phyloP scores from a whole-genome alignment of 2,329 filamentous ascomycete genomes.

The Trichoderma harzianum region DNA sequence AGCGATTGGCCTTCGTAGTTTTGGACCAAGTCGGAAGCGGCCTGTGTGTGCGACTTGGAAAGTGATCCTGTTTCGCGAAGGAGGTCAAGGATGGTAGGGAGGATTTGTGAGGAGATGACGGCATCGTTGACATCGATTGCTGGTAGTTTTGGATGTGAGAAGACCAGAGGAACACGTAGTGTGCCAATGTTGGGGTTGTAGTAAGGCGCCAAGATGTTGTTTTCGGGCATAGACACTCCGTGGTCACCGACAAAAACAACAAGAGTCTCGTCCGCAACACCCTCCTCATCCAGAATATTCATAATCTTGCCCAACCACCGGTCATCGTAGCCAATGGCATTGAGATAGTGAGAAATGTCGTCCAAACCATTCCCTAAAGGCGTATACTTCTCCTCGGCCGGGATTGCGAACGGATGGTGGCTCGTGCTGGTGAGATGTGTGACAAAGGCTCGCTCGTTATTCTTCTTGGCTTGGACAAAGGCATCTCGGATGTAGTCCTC shows the following conservation, averaged over 20 bases:
- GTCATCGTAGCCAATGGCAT: constrained; percentile 33
- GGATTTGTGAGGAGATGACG: constrained; percentile 33
- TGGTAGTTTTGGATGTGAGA: constrained; percentile 34
- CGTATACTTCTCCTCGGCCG: constrained; percentile 27
- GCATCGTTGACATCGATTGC: constrained; percentile 31
- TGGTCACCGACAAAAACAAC: constrained; percentile 34
- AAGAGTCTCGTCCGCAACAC: constrained; percentile 33
- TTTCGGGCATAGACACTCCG: constrained; percentile 33
- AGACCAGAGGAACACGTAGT: constrained; percentile 32
- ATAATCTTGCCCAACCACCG: constrained; percentile 33
- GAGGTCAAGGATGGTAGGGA: constrained; percentile 35
- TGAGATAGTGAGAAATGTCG: constrained; percentile 34
- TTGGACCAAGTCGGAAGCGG: constrained; percentile 29
- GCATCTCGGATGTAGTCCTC: constrained; percentile 34
- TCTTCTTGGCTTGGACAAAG: constrained; percentile 30
- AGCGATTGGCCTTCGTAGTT: constrained; percentile 37
- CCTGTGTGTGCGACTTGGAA: constrained; percentile 24
- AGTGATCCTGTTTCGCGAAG: constrained; percentile 34
- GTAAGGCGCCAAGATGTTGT: constrained; percentile 30
- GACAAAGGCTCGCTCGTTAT: constrained; percentile 33
- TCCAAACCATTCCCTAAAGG: constrained; percentile 28
- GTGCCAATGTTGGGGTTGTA: constrained; percentile 34
- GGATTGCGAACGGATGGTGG: constrained; percentile 34
- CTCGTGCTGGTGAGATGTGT: constrained; percentile 36
- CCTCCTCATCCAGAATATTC: constrained; percentile 30